Evolutionary conservation across 371 early-diverging fungal genomes (phyloP), one percentile per base, ranked within the genome.

Genomic region (Sporodiniella umbellata): DNA sequence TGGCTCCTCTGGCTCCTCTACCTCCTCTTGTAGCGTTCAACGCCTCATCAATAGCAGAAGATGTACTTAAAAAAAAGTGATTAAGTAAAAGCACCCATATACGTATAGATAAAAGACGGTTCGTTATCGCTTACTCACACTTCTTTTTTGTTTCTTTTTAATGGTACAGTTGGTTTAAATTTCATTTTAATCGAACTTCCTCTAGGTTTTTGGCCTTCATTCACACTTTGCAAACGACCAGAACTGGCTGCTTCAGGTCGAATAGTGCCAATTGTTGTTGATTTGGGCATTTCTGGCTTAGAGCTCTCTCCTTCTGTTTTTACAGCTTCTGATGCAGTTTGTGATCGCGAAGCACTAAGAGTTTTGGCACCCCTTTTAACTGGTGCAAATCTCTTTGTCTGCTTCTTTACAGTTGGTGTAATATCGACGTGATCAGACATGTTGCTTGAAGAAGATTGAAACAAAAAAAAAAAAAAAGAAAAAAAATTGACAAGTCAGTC

Each of bases 111-210:
- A n/a, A n/a, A n/a, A n/a, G n/a, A n/a, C n/a, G n/a, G n/a, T n/a
- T n/a, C n/a, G n/a, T n/a, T n/a, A n/a, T n/a, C n/a, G n/a, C n/a
- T n/a, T 15, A 22, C 76, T 51, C 69, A 80, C 83, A 71, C 74
- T 64, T 78, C 81, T 62, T 81, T 81, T 62, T 83, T 83, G 51
- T 78, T 79, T 60, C 85, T 72, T 52, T 72, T 80, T 1, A 75
- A 51, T 2, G 86, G 84, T 15, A 85, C 66, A 0, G 80, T 84
- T 12, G 86, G 86, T 44, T 78, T 75, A 53, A 85, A 85, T 64
- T 84, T 84, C 70, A 80, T 69, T 80, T 82, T 81, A 19, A 62
- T 39, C 1, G 78, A 53, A 33, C 79, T 71, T 24, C 80, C 80
- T 45, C 76, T 63, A 35, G 77, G 73, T 33, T 65, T 64, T 39